Conservation (phyloP, 495 filamentous ascomycete species). For the Aspergillus bertholletiae region DNA sequence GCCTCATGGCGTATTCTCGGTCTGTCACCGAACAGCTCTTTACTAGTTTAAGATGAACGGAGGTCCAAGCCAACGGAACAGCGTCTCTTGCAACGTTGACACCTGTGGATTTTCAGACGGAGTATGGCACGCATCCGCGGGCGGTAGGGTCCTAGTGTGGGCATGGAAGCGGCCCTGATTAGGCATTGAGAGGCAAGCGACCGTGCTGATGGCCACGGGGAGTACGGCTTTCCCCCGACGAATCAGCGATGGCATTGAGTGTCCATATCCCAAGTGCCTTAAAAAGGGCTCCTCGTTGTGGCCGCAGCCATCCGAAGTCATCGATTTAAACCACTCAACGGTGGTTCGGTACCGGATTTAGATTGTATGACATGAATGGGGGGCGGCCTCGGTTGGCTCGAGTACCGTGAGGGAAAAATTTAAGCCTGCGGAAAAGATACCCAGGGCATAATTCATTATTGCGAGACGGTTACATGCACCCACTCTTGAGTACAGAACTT, state of each 20-base stretch:
- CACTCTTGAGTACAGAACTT: neutral
- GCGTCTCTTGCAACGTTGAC: constrained; percentile 5
- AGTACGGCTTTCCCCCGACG: constrained; percentile 5
- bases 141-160: neutral
- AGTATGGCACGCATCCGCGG: constrained; percentile 12
- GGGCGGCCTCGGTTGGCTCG: no score
- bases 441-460: neutral
- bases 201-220: constrained; percentile 10
- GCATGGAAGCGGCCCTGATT: neutral
- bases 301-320: neutral
- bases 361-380: neutral
- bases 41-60: neutral
- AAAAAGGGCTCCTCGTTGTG: no score
- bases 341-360: neutral
- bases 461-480: neutral
- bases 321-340: neutral
- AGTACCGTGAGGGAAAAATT: neutral
- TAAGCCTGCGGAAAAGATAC: neutral
- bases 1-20: constrained; percentile 1
- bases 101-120: constrained; percentile 10
- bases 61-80: constrained; percentile 6
- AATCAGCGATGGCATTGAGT: constrained; percentile 9
- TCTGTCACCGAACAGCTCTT: constrained; percentile 1
- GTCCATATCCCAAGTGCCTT: neutral
- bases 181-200: constrained; percentile 3